Conservation (phyloP, 139 green algal species). For the Chlorella sp. region DNA sequence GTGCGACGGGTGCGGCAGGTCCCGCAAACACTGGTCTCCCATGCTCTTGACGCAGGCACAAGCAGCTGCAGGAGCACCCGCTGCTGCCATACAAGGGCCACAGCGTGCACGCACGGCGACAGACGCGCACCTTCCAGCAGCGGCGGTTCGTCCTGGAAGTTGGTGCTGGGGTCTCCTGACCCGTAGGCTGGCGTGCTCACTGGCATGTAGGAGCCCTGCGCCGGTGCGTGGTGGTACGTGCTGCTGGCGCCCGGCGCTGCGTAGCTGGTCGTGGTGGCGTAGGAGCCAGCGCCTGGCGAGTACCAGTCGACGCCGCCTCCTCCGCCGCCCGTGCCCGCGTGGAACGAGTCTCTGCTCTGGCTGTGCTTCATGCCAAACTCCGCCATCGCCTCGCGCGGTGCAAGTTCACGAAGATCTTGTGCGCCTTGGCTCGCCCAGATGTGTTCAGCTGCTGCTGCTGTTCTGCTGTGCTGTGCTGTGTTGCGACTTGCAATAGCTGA, state of each 20-base stretch:
- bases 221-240: background rate
- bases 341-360: background rate
- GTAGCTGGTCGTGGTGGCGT: background rate
- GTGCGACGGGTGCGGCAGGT: background rate
- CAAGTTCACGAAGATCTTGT: background rate
- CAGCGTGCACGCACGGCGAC: too few species aligned
- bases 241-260: too few species aligned
- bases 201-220: background rate
- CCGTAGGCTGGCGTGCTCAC: background rate
- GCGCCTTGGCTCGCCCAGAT: background rate
- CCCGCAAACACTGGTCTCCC: background rate
- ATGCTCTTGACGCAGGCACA: background rate
- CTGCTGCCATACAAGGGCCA: background rate
- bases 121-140: slow-evolving; percentile 79
- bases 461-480: background rate
- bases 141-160: slow-evolving; percentile 75
- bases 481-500: background rate
- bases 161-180: background rate
- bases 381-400: background rate
- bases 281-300: background rate
- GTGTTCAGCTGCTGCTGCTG: background rate
- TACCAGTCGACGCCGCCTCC: background rate
- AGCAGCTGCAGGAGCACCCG: background rate
- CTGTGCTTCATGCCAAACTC: background rate
- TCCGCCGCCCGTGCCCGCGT: background rate